Conservation (phyloP, 148 eudicot genomes). For the Persicaria maculosa region DNA sequence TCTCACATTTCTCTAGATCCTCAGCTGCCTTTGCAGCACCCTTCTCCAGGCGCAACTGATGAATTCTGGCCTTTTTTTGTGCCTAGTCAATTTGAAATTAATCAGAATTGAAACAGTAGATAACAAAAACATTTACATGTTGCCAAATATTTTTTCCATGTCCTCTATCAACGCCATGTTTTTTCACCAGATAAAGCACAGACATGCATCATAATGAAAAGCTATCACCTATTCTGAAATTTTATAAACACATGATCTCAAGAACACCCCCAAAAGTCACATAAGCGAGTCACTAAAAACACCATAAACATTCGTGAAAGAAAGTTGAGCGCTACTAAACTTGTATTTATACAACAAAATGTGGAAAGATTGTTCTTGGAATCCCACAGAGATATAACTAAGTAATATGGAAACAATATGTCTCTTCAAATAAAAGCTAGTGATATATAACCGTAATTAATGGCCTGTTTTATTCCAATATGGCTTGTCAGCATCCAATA, state of each 20-base stretch:
- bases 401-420: background rate
- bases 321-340: background rate
- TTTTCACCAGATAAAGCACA: background rate
- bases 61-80: constrained; percentile 78
- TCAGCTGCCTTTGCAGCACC: constrained; percentile 93
- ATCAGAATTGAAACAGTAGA: background rate
- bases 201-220: background rate
- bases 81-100: constrained; percentile 22
- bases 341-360: background rate
- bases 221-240: background rate
- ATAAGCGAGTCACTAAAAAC: background rate
- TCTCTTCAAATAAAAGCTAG: background rate
- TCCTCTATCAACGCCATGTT: background rate
- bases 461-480: background rate
- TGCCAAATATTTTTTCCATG: background rate
- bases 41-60: constrained; percentile 67
- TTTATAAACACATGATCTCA: background rate
- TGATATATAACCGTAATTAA: background rate
- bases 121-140: background rate
- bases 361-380: background rate
- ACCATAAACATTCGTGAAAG: background rate
- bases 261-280: background rate
- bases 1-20: constrained; percentile 86
- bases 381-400: background rate
- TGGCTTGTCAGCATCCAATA: background rate